Conservation (phyloP, 2,329 filamentous ascomycete genomes). For the Fusarium drepaniforme region DNA sequence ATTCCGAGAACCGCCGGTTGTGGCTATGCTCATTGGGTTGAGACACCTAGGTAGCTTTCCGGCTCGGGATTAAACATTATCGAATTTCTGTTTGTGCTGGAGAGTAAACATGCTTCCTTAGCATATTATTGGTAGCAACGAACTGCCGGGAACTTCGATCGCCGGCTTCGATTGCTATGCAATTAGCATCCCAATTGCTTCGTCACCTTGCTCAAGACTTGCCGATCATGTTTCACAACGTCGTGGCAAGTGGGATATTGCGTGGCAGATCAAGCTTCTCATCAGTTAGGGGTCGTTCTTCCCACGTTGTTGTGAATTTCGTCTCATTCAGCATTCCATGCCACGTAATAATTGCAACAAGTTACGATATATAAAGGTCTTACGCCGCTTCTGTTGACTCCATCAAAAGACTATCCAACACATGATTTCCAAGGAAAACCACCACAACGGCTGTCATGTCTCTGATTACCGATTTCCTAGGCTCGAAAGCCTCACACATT, state of each 20-base stretch:
- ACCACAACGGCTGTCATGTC: neutral
- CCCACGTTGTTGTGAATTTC: neutral
- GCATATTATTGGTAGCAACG: no score
- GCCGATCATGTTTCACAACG: neutral
- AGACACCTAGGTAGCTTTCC: no score
- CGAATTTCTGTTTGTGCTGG: no score
- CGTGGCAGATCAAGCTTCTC: neutral
- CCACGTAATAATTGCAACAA: neutral
- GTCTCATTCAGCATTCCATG: neutral
- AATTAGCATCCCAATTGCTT: neutral
- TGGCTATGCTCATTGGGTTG: no score
- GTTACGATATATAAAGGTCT: neutral
- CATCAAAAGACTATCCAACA: no score
- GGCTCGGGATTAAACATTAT: no score
- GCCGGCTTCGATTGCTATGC: no score
- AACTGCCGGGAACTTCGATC: no score
- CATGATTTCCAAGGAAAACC: no score
- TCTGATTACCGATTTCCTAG: neutral
- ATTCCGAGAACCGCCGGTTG: neutral
- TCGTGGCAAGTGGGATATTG: neutral
- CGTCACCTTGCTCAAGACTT: neutral
- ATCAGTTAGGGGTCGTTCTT: neutral
- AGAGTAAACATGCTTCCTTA: no score
- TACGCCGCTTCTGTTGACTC: no score
- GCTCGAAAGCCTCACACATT: neutral